Evolutionary conservation across 257 asterid species (phyloP).

Genomic region (Rubia yunnanensis): DNA sequence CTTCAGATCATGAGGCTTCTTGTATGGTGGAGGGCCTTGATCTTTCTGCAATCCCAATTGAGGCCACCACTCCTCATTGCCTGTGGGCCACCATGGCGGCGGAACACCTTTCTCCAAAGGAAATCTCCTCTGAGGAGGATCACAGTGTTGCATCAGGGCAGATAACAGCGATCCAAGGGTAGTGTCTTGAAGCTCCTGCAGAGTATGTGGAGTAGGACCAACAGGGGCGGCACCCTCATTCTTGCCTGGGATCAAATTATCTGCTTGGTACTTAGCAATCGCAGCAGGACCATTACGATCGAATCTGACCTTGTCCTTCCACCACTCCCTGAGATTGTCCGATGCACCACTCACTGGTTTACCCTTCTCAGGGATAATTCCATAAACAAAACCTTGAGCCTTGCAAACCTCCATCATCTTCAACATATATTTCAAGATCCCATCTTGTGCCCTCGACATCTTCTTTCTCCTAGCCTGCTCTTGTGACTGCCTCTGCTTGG

Average conservation of each 20-base stretch:
- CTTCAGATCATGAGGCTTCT: slow-evolving; percentile 84
- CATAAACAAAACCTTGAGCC: slow-evolving; percentile 91
- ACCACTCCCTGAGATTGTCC: slow-evolving; percentile 83
- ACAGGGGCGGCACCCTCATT: slow-evolving; percentile 28
- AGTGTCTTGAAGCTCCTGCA: slow-evolving; percentile 87
- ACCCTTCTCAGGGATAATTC: slow-evolving; percentile 90
- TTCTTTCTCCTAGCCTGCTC: slow-evolving; percentile 94
- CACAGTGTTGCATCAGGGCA: slow-evolving; percentile 86
- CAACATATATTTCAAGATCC: slow-evolving; percentile 83
- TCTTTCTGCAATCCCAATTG: slow-evolving; percentile 63
- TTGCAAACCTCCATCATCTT: slow-evolving; percentile 95
- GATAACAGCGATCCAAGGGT: slow-evolving; percentile 78
- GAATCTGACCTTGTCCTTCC: slow-evolving; percentile 85
- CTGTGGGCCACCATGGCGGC: slow-evolving; percentile 96
- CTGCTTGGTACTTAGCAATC: slow-evolving; percentile 52
- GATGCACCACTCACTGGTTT: slow-evolving; percentile 91
- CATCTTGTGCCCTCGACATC: slow-evolving; percentile 94
- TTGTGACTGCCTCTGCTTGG: slow-evolving; percentile 70
- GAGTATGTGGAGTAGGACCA: slow-evolving; percentile 70
- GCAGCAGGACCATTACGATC: slow-evolving; percentile 89
- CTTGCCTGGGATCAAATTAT: slow-evolving; percentile 34
- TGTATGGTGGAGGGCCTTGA: slow-evolving; percentile 71
- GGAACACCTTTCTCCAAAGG: slow-evolving; percentile 78
- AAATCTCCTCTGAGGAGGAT: slow-evolving; percentile 86
- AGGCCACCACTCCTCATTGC: slow-evolving; percentile 85